phyloP scores from a whole-genome alignment of 805 yeast genomes.

The Lipomyces orientalis region DNA sequence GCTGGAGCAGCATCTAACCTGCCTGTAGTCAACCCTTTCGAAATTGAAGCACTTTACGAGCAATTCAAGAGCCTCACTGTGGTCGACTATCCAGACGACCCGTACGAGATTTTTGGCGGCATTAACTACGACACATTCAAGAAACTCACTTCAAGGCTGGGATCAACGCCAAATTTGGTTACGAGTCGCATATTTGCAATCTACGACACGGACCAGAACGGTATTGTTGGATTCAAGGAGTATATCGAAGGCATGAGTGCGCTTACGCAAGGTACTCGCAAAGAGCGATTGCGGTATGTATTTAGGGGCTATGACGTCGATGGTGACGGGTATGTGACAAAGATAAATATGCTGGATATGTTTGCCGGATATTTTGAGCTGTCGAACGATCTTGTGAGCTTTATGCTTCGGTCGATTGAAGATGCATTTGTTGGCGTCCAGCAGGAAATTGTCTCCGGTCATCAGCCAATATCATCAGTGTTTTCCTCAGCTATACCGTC shows the following conservation, averaged over 20 bases:
- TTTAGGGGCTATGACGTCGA: conserved; percentile 31
- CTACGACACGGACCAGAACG: conserved; percentile 38
- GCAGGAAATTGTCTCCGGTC: conserved; percentile 15
- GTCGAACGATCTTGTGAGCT: conserved; percentile 26
- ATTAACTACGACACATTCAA: conserved; percentile 22
- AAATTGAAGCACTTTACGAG: conserved; percentile 38
- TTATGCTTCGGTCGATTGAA: conserved; percentile 27
- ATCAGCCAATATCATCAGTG: conserved; percentile 28
- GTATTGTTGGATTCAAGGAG: conserved; percentile 39
- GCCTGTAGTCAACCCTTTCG: conserved; percentile 20
- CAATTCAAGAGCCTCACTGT: conserved; percentile 25
- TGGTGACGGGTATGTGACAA: conserved; percentile 28
- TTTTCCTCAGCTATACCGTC: conserved; percentile 24
- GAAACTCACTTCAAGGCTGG: conserved; percentile 25
- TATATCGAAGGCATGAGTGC: conserved; percentile 23
- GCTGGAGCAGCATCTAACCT: neutral
- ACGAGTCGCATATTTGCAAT: conserved; percentile 31
- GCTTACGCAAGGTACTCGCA: conserved; percentile 22
- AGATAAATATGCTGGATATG: conserved; percentile 21
- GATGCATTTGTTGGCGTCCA: conserved; percentile 23
- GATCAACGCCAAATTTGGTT: conserved; percentile 31
- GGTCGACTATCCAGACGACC: conserved; percentile 11
- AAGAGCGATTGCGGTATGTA: conserved; percentile 20
- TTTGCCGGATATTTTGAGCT: conserved; percentile 32
- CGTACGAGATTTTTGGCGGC: conserved; percentile 15